Evolutionary conservation across 2,329 filamentous ascomycete genomes (phyloP), one percentile per base, ranked within the genome.

Genomic region (Colletotrichum spaethianum): DNA sequence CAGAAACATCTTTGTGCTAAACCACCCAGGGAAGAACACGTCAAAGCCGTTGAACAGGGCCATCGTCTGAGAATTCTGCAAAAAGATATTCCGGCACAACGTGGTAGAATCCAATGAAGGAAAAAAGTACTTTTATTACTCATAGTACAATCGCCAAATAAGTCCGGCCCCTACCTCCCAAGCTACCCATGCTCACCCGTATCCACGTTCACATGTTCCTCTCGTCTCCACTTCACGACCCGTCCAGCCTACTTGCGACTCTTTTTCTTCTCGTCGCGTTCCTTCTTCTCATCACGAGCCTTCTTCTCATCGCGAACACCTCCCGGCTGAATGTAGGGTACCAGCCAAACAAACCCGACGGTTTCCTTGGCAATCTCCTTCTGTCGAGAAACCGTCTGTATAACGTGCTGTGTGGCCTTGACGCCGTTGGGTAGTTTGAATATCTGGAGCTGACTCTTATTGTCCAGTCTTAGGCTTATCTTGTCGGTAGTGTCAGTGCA

Each of bases 321-420:
- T 48, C 44, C 44, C 44, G 44, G 44, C 44, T 48, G 52, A 55
- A 33, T 55, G 52, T 36, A 55, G 52, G 28, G 52, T 12, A 33
- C 28, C 26, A 55, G 28, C 52, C 52, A 55, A 33, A 55, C 52
- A 33, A 33, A 55, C 28, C 52, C 52, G 52, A 55, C 52, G 28
- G 52, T 55, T 55, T 55, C 28, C 28, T 33, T 55, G 28, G 52
- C 52, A 33, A 55, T 55, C 52, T 55, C 52, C 52, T 33, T 55
- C 28, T 55, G 52, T 33, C 52, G 52, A 55, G 52, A 55, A 36
- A 55, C 28, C 28, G 52, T 55, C 28, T 55, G 28, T 20, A 55
- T 36, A 33, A 55, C 28, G 50, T 53, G 50, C 50, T 53, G 50
- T n/a, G 52, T 33, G 28, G 52, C 52, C 52, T 36, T 33, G 28